A percentile compares a stretch with the other conserved stretches of the same genome.
Evolutionary conservation across 805 yeast species (phyloP).

Genomic region (Wickerhamiella parazyma): DNA sequence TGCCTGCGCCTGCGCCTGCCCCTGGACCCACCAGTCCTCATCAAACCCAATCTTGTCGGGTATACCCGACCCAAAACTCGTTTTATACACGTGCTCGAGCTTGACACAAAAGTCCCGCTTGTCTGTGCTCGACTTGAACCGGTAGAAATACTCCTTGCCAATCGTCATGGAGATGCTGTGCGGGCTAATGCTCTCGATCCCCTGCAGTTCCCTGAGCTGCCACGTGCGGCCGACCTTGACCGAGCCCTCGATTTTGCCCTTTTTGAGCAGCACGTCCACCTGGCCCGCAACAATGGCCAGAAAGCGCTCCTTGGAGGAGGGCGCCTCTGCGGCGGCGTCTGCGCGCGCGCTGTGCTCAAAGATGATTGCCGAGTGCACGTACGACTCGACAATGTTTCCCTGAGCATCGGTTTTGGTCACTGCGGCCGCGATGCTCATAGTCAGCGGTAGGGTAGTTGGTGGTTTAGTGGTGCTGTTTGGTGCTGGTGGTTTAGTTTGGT

Average conservation of each 20-base stretch:
- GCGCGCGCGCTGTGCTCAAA: not conserved
- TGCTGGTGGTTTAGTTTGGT: no score
- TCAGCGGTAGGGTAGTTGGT: not conserved
- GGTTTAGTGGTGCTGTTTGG: no score
- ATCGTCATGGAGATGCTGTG: slow-evolving; percentile 38
- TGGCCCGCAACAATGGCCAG: slow-evolving; percentile 13
- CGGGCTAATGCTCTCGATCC: slow-evolving; percentile 38
- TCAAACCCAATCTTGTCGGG: slow-evolving; percentile 32
- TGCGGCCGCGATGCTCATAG: slow-evolving; percentile 3
- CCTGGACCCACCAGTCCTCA: not conserved
- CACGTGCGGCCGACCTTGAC: slow-evolving; percentile 90
- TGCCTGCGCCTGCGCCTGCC: not conserved
- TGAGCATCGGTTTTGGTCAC: slow-evolving; percentile 6
- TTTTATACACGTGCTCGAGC: slow-evolving; percentile 38
- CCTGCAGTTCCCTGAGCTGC: slow-evolving; percentile 59
- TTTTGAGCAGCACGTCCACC: slow-evolving; percentile 47
- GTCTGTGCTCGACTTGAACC: slow-evolving; percentile 43
- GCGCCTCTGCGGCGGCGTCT: not conserved
- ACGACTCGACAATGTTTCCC: not conserved
- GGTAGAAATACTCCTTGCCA: slow-evolving; percentile 80
- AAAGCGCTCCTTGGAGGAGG: slow-evolving; percentile 9
- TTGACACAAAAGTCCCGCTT: slow-evolving; percentile 44
- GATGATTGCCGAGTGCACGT: not conserved
- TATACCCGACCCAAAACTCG: slow-evolving; percentile 40
- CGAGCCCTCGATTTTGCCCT: slow-evolving; percentile 68